Evolutionary conservation across 2,329 filamentous ascomycete species (phyloP).

Genomic region (Exserohilum turcica): DNA sequence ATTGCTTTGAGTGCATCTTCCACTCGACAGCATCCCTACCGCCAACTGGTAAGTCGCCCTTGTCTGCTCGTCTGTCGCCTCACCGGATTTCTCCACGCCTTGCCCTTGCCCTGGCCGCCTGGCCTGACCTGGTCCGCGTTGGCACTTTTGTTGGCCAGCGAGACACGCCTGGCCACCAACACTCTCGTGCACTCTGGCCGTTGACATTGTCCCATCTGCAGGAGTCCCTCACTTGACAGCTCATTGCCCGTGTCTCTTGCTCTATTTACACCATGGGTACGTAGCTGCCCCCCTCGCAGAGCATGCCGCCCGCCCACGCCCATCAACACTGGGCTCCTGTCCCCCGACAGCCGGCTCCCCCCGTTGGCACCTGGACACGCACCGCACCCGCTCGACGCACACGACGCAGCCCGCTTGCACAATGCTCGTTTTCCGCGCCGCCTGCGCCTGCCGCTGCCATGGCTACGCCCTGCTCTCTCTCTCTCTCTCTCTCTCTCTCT

Average conservation of each 20-base stretch:
- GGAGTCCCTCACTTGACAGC: slow-evolving; percentile 44
- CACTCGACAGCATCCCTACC: slow-evolving; percentile 44
- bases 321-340: slow-evolving; percentile 14
- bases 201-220: slow-evolving; percentile 33
- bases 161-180: slow-evolving; percentile 21
- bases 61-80: slow-evolving; percentile 16
- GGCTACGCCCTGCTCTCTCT: too few species aligned
- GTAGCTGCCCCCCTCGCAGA: slow-evolving; percentile 23
- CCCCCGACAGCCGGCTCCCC: slow-evolving; percentile 11
- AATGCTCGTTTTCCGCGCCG: too few species aligned
- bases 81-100: slow-evolving; percentile 44
- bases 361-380: too few species aligned
- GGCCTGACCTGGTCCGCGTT: slow-evolving; percentile 42
- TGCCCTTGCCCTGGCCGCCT: too few species aligned
- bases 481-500: too few species aligned
- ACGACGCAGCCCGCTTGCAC: too few species aligned
- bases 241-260: slow-evolving; percentile 37
- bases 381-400: too few species aligned
- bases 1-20: slow-evolving; percentile 43
- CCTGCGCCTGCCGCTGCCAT: too few species aligned
- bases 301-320: slow-evolving; percentile 14
- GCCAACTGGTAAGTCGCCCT: slow-evolving; percentile 45
- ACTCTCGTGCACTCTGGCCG: slow-evolving; percentile 14
- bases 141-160: slow-evolving; percentile 35
- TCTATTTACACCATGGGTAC: slow-evolving; percentile 47